phyloP scores from a whole-genome alignment of 202 grass and related monocot species.

The Hordeum pubiflorum region DNA sequence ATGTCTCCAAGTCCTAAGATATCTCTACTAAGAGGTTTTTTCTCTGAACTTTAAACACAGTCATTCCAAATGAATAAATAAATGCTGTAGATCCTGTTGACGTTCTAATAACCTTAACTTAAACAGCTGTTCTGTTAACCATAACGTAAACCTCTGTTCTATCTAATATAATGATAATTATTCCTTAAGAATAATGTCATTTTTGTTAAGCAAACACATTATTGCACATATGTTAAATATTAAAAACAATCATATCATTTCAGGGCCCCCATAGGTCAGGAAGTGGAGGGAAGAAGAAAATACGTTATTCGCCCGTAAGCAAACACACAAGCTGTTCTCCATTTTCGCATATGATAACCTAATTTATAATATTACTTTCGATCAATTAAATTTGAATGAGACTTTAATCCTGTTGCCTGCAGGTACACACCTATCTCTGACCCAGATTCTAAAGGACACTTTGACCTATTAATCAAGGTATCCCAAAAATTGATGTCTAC shows the following conservation, averaged over 20 bases:
- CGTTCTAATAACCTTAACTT: neutral
- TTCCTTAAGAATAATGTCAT: neutral
- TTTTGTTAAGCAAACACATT: slow-evolving; percentile 10
- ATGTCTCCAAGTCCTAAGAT: neutral
- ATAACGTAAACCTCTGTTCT: neutral
- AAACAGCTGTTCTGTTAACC: neutral
- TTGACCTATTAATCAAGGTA: slow-evolving; percentile 96
- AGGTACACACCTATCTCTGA: slow-evolving; percentile 91
- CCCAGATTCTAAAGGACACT: slow-evolving; percentile 84
- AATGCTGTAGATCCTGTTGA: neutral
- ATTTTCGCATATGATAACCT: neutral
- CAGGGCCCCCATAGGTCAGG: slow-evolving; percentile 85
- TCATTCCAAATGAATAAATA: neutral
- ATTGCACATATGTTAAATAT: neutral
- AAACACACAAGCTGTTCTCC: neutral
- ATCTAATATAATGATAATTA: neutral
- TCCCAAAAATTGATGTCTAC: neutral
- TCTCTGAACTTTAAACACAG: neutral
- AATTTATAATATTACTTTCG: neutral
- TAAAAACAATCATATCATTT: slow-evolving; percentile 16
- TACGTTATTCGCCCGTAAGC: slow-evolving; percentile 90
- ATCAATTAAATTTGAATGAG: slow-evolving; percentile 16
- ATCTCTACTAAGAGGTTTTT: neutral
- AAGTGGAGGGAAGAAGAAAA: slow-evolving; percentile 83
- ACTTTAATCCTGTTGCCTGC: slow-evolving; percentile 29